A percentile compares a stretch with the other conserved stretches of the same genome.
Evolutionary conservation across 1,139 yeast species (phyloP).

Genomic region (Hansenula anomala): DNA sequence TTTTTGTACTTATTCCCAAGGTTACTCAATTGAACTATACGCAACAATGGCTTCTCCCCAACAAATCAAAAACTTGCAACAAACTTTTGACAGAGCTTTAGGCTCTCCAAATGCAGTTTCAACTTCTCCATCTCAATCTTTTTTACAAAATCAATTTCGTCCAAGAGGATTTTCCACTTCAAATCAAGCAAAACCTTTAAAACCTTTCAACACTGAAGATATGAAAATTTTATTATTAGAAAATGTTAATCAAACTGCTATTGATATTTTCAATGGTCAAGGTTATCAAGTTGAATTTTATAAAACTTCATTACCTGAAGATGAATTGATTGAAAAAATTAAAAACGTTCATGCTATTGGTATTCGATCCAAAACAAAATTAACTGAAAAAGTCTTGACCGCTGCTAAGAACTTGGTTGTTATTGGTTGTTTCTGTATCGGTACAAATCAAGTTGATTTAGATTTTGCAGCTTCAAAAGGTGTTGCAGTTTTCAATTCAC

Average conservation of each 20-base stretch:
- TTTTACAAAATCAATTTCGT: slow-evolving; percentile 30
- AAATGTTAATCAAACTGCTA: slow-evolving; percentile 90
- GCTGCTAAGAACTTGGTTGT: slow-evolving; percentile 88
- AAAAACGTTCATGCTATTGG: slow-evolving; percentile 95
- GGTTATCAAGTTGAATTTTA: slow-evolving; percentile 97
- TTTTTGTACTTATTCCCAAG: no score
- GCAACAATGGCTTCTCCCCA: slow-evolving; percentile 65
- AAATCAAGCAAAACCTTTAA: slow-evolving; percentile 62
- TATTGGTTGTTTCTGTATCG: slow-evolving; percentile 98
- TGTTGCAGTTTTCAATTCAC: slow-evolving; percentile 96
- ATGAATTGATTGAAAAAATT: slow-evolving; percentile 90
- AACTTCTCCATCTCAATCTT: slow-evolving; percentile 54
- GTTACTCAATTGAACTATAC: no score
- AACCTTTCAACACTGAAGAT: slow-evolving; percentile 89
- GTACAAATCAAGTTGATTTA: slow-evolving; percentile 96
- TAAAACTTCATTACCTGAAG: slow-evolving; percentile 88
- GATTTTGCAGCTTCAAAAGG: slow-evolving; percentile 91
- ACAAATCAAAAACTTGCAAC: slow-evolving; percentile 52
- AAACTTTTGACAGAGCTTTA: slow-evolving; percentile 49
- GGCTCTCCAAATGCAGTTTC: slow-evolving; percentile 69
- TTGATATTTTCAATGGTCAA: slow-evolving; percentile 76
- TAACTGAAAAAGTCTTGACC: slow-evolving; percentile 71
- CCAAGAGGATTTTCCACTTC: slow-evolving; percentile 28
- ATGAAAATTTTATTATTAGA: slow-evolving; percentile 86
- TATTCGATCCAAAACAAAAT: slow-evolving; percentile 92